Conservation (phyloP, 2,329 filamentous ascomycete genomes). For the Talaromyces sp. region DNA sequence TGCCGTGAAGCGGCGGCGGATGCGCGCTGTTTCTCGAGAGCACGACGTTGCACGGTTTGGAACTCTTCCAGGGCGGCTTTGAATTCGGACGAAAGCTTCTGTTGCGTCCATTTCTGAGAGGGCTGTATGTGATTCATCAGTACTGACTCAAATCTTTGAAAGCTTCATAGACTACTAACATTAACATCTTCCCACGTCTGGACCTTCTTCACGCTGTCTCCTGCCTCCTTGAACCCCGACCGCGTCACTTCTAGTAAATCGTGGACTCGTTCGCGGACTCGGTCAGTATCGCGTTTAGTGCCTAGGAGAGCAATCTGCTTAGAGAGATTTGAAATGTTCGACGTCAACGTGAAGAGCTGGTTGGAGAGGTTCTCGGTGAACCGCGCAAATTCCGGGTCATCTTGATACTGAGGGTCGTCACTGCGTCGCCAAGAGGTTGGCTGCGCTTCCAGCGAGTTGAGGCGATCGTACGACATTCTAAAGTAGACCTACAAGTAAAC, state of each 20-base stretch:
- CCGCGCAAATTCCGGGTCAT: slow-evolving; percentile 86
- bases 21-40: slow-evolving; percentile 86
- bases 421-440: slow-evolving; percentile 61
- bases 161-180: slow-evolving; percentile 46
- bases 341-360: slow-evolving; percentile 82
- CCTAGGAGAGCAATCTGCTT: slow-evolving; percentile 82
- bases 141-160: not conserved
- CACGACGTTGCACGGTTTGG: slow-evolving; percentile 81
- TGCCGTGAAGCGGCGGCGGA: slow-evolving; percentile 77
- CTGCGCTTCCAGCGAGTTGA: slow-evolving; percentile 78
- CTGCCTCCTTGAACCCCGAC: slow-evolving; percentile 81
- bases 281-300: slow-evolving; percentile 84
- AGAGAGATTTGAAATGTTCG: slow-evolving; percentile 77
- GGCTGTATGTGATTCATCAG: slow-evolving; percentile 52
- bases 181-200: slow-evolving; percentile 80
- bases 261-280: slow-evolving; percentile 85
- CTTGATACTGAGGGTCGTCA: slow-evolving; percentile 70
- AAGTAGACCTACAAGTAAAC: no score
- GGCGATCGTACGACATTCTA: slow-evolving; percentile 84
- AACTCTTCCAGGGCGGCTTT: slow-evolving; percentile 84
- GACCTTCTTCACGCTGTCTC: slow-evolving; percentile 88
- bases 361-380: slow-evolving; percentile 79
- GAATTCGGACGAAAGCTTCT: slow-evolving; percentile 92
- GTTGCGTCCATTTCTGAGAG: slow-evolving; percentile 92
- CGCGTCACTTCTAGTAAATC: slow-evolving; percentile 81